phyloP scores from a whole-genome alignment of 2,329 filamentous ascomycete species.

The Cryphonectria japonica region DNA sequence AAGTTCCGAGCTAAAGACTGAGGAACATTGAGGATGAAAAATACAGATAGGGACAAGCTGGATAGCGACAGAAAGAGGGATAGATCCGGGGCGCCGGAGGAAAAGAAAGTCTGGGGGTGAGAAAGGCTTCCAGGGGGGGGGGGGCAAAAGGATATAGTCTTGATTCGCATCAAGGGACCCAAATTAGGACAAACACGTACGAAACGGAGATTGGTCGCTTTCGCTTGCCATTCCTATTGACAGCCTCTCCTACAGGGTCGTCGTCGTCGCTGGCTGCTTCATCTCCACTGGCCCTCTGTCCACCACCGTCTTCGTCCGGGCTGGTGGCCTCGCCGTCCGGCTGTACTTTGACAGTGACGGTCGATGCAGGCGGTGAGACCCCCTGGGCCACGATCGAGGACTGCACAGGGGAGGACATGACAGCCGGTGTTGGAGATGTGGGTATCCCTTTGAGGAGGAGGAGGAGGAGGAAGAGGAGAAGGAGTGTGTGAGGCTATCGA shows the following conservation, averaged over 20 bases:
- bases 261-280: constrained; percentile 52
- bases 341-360: constrained; percentile 24
- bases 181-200: constrained; percentile 46
- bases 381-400: constrained; percentile 12
- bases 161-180: constrained; percentile 10
- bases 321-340: constrained; percentile 18
- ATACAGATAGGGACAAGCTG: constrained; percentile 13
- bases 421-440: constrained; percentile 7
- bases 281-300: constrained; percentile 34
- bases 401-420: constrained; percentile 12
- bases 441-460: neutral
- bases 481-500: constrained; percentile 4
- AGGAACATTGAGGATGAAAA: constrained; percentile 9
- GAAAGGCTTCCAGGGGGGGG: constrained; percentile 10
- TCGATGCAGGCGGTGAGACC: constrained; percentile 22
- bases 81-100: constrained; percentile 4
- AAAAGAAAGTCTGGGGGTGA: neutral
- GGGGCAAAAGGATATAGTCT: constrained; percentile 26
- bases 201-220: constrained; percentile 65
- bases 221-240: constrained; percentile 54
- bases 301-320: constrained; percentile 22
- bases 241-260: constrained; percentile 47
- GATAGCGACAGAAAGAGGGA: constrained; percentile 15
- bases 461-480: neutral
- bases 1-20: constrained; percentile 8